Evolutionary conservation across 1,284 basidiomycete species (phyloP), one percentile per base, ranked within the genome.

Genomic region (Phlebopus sp.): DNA sequence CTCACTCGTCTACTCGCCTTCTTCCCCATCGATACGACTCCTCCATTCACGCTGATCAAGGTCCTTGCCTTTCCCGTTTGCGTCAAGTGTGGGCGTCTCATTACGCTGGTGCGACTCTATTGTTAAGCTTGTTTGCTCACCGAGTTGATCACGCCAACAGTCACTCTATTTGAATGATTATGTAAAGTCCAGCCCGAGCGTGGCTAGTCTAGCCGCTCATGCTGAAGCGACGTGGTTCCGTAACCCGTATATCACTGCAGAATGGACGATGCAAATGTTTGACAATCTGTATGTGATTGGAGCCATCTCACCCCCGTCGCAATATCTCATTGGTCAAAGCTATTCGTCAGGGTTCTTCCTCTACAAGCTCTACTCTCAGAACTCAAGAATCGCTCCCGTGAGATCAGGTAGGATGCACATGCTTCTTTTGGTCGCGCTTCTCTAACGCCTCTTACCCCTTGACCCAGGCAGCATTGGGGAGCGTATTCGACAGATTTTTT

Each of bases 221-320:
- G 35, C 44, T 9, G 15, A 45, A n/a, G 44, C 36, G 18, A 37
- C 36, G 10, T 45, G 44, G 44, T 45, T 32, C 19, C 44, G 37
- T 8, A 45, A 45, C 19, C 44, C 44, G 14, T 45, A 39, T 27
- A 38, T 45, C 11, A 45, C 44, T 3, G 44, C 44, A 10, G 44
- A 45, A 21, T 45, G 44, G 44, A 25, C 44, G 21, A 30, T 45
- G 37, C 44, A 45, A n/a, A 45, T 45, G 17, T 21, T 30, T 18
- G 44, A 45, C 44, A 45, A 45, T 13, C 10, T 45, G 44, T 39
- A n/a, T 31, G 42, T 34, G 17, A 35, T 4, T 18, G 3, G 10
- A 10, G 9, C 11, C 18, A 13, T 4, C 27, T 23, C n/a, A 19
- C 17, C 9, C 19, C 11, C 18, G 5, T 2, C 5, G 5, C 10